Percentiles rank a stretch among this genome's conserved stretches.
Conservation (phyloP, 495 filamentous ascomycete genomes). For the Cladorrhinum samala region DNA sequence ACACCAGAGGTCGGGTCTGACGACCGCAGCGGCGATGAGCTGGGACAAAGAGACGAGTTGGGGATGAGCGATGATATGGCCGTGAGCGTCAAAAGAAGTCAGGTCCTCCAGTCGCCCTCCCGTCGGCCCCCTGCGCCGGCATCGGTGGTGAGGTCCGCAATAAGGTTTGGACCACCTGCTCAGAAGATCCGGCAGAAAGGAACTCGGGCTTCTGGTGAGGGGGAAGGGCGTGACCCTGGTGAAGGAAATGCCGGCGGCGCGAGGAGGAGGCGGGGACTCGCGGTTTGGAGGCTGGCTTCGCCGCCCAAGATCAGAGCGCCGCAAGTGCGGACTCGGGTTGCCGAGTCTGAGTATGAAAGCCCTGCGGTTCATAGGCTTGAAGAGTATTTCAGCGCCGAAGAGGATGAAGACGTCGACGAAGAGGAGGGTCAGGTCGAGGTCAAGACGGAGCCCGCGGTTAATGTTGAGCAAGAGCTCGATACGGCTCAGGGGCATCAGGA, state of each 20-base stretch:
- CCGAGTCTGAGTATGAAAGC: neutral
- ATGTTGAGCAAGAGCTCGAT: too few species aligned
- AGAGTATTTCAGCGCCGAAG: neutral
- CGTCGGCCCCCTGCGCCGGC: neutral
- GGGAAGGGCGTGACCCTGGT: neutral
- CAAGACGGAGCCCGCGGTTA: too few species aligned
- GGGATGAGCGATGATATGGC: too few species aligned
- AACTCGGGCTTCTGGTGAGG: neutral
- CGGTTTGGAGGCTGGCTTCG: neutral
- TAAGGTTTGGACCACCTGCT: too few species aligned
- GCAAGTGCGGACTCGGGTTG: neutral
- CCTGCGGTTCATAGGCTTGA: neutral
- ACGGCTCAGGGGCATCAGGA: neutral
- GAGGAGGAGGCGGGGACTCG: neutral
- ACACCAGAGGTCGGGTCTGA: neutral
- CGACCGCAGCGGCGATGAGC: neutral
- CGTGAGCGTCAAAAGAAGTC: neutral
- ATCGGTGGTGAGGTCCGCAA: too few species aligned
- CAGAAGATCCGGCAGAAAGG: too few species aligned
- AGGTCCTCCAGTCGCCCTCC: neutral
- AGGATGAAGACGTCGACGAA: neutral
- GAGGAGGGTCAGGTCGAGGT: too few species aligned
- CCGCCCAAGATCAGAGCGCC: neutral
- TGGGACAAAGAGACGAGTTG: neutral
- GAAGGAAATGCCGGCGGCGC: neutral